A percentile compares a stretch with the other conserved stretches of the same genome.
phyloP scores from a whole-genome alignment of 305 asterid genomes.

The Solanum hybrid region DNA sequence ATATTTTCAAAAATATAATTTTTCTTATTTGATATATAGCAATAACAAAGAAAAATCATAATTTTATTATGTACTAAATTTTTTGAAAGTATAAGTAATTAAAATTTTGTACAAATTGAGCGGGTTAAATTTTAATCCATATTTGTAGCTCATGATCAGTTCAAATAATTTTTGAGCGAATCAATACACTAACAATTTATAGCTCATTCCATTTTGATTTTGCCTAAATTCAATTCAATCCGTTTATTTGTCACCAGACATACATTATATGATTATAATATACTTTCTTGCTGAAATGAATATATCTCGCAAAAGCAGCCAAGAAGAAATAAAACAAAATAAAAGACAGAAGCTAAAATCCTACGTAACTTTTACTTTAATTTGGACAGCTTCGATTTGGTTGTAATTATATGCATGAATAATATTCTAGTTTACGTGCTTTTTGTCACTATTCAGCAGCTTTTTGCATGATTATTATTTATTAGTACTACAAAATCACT shows the following conservation, averaged over 20 bases:
- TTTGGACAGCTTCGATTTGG: slow-evolving; percentile 2
- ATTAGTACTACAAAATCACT: neutral
- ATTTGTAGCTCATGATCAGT: neutral
- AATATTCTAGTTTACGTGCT: neutral
- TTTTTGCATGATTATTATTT: slow-evolving; percentile 4
- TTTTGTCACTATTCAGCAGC: slow-evolving; percentile 8
- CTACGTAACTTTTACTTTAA: neutral
- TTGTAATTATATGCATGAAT: slow-evolving; percentile 3
- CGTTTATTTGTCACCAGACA: neutral
- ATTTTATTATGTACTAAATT: neutral
- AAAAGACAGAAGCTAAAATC: neutral
- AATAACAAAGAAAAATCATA: neutral
- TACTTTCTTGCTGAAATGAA: neutral
- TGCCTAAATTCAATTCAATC: neutral
- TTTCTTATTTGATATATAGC: neutral
- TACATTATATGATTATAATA: neutral
- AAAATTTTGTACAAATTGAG: neutral
- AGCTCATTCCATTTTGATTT: neutral
- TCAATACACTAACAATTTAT: neutral
- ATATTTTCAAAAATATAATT: neutral
- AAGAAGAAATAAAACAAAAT: slow-evolving; percentile 3
- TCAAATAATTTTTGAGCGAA: neutral
- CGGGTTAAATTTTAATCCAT: too few species aligned
- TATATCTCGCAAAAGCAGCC: neutral
- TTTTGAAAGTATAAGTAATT: neutral